A percentile compares a stretch with the other conserved stretches of the same genome.
Evolutionary conservation across 306 rosid genomes (phyloP).

Genomic region (Quercus mongolica): DNA sequence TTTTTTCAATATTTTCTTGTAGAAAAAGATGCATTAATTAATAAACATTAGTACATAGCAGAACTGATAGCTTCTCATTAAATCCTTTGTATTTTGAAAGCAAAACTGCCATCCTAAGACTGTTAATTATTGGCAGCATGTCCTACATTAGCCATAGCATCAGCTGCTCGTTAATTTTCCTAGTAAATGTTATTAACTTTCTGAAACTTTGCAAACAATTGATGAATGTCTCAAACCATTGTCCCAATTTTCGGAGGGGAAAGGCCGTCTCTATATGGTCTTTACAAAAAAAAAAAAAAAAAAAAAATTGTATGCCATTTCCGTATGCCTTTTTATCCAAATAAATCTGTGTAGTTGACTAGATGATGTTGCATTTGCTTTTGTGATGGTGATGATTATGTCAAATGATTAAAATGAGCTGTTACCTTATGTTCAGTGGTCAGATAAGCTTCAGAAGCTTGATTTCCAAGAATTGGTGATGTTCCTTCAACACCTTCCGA

Average conservation of each 20-base stretch:
- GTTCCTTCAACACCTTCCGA: slow-evolving; percentile 98
- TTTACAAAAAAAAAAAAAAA: neutral
- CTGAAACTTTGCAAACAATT: neutral
- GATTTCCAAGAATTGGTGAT: slow-evolving; percentile 96
- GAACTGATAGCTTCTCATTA: neutral
- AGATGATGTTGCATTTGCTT: neutral
- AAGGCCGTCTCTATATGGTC: neutral
- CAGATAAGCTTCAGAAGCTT: slow-evolving; percentile 79
- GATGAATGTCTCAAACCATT: neutral
- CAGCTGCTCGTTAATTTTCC: neutral
- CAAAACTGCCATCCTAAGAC: neutral
- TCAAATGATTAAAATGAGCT: slow-evolving; percentile 14
- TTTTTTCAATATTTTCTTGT: neutral
- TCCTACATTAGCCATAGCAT: neutral
- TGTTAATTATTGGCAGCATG: neutral
- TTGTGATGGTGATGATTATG: neutral
- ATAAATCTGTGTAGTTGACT: neutral
- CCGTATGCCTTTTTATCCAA: neutral
- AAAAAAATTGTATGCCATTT: neutral
- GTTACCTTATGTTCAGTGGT: slow-evolving; percentile 64
- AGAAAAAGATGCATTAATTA: neutral
- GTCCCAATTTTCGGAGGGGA: neutral
- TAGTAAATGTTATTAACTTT: neutral
- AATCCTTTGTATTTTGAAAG: neutral
- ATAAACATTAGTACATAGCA: neutral